A percentile compares a stretch with the other conserved stretches of the same genome.
These are phyloP conservation scores for Xylariales sp. DNA, from an alignment of 2,329 filamentous ascomycete species.

Conservation along the genomic window DNA sequence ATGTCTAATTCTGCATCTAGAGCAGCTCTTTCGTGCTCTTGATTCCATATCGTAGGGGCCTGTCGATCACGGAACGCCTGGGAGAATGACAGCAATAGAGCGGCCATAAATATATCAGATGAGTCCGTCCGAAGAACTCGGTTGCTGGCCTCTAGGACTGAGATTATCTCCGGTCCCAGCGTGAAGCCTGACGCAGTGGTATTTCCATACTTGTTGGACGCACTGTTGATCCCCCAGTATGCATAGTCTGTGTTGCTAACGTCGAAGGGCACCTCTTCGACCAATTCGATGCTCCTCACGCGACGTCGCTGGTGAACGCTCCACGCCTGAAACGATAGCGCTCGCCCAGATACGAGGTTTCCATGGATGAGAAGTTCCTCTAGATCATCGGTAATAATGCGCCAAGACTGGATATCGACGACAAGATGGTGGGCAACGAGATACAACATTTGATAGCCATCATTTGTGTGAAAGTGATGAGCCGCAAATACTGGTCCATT, in stretches of 20 bases:
- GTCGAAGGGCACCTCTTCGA: constrained; percentile 32
- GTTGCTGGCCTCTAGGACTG: constrained; percentile 38
- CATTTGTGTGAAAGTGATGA: constrained; percentile 40
- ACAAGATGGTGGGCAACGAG: constrained; percentile 48
- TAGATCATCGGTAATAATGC: constrained; percentile 43
- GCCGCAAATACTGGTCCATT: constrained; percentile 46
- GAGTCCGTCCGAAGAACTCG: constrained; percentile 46
- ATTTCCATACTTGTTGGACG: constrained; percentile 41
- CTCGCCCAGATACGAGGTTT: constrained; percentile 37
- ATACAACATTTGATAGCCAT: constrained; percentile 43
- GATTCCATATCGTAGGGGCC: constrained; percentile 49
- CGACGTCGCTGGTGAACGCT: constrained; percentile 39
- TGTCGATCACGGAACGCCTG: constrained; percentile 49
- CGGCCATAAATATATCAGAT: constrained; percentile 49
- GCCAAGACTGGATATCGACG: constrained; percentile 47
- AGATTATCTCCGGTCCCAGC: constrained; percentile 36
- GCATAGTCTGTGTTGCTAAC: constrained; percentile 34
- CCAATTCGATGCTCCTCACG: constrained; percentile 23
- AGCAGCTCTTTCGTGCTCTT: constrained; percentile 44
- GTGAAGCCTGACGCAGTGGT: constrained; percentile 37
- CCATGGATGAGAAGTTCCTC: constrained; percentile 44
- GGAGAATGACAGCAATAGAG: constrained; percentile 50
- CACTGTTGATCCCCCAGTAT: constrained; percentile 43
- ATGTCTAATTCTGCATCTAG: constrained; percentile 45
- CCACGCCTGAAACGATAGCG: constrained; percentile 47